These are phyloP conservation scores for Colletotrichum lindemuthianum DNA, from an alignment of 2,329 filamentous ascomycete species.

Conservation along the genomic window DNA sequence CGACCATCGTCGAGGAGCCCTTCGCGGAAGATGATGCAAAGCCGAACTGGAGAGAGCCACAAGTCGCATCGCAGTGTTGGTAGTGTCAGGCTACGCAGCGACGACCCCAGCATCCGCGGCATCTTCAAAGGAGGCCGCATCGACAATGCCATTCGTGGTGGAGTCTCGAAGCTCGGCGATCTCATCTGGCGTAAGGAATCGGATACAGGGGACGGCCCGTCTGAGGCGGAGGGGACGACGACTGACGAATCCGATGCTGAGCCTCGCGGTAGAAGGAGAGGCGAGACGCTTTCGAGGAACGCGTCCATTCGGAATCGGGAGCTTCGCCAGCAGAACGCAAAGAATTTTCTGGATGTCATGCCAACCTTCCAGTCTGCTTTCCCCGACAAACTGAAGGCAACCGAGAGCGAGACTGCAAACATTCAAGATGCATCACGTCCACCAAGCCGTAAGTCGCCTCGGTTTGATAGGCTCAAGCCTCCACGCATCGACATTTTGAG, in stretches of 20 bases:
- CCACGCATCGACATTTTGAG: conserved; percentile 59
- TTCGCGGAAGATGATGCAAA: conserved; percentile 47
- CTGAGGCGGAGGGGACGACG: conserved; percentile 50
- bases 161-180: conserved; percentile 66
- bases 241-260: conserved; percentile 63
- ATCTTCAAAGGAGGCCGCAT: conserved; percentile 83
- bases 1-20: conserved; percentile 50
- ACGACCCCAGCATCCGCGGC: conserved; percentile 69
- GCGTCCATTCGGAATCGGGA: conserved; percentile 38
- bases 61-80: conserved; percentile 60
- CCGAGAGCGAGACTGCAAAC: conserved; percentile 14
- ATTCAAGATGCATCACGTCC: conserved; percentile 34
- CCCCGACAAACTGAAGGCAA: conserved; percentile 24
- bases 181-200: conserved; percentile 66
- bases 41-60: conserved; percentile 55
- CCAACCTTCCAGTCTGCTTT: conserved; percentile 57
- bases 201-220: conserved; percentile 41
- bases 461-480: conserved; percentile 60
- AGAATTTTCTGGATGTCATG: conserved; percentile 62
- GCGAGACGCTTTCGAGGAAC: conserved; percentile 38
- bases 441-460: conserved; percentile 53
- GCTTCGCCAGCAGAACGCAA: conserved; percentile 46
- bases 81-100: conserved; percentile 56
- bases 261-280: conserved; percentile 50
- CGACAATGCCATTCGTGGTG: conserved; percentile 73